Percentiles rank a stretch among this genome's conserved stretches.
phyloP scores from a whole-genome alignment of 371 early-diverging fungal species.

The Rhizomucor pusillus region DNA sequence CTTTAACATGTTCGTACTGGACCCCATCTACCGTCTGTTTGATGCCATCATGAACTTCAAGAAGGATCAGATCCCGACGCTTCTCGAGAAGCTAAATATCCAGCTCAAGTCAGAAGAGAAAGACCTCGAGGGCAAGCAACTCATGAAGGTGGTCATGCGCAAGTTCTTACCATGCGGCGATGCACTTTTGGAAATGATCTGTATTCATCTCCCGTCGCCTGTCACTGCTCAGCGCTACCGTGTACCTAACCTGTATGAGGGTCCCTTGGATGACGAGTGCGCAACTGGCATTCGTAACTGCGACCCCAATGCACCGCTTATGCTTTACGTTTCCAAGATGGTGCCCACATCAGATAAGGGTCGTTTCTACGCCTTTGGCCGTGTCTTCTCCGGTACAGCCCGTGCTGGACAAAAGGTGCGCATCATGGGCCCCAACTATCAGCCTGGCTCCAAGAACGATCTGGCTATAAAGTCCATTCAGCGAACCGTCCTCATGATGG shows the following conservation, averaged over 20 bases:
- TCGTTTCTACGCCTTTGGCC: slow-evolving; percentile 99
- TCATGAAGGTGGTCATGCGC: slow-evolving; percentile 97
- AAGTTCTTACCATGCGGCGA: slow-evolving; percentile 99
- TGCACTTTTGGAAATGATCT: slow-evolving; percentile 98
- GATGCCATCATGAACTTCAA: slow-evolving; percentile 94
- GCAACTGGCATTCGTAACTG: slow-evolving; percentile 86
- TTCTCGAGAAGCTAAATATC: slow-evolving; percentile 89
- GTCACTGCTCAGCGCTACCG: slow-evolving; percentile 93
- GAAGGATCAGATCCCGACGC: slow-evolving; percentile 76
- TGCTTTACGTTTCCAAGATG: slow-evolving; percentile 99
- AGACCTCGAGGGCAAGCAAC: slow-evolving; percentile 88
- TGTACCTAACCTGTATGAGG: slow-evolving; percentile 94
- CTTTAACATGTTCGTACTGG: slow-evolving; percentile 97
- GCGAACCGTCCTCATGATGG: slow-evolving; percentile 99
- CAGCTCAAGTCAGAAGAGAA: slow-evolving; percentile 79
- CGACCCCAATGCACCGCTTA: slow-evolving; percentile 94
- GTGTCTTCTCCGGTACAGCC: slow-evolving; percentile 99
- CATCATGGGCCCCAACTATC: slow-evolving; percentile 99
- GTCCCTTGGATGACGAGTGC: slow-evolving; percentile 95
- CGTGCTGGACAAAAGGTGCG: slow-evolving; percentile 98
- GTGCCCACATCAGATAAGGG: slow-evolving; percentile 99
- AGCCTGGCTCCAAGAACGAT: slow-evolving; percentile 91
- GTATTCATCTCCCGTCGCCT: slow-evolving; percentile 97
- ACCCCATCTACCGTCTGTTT: slow-evolving; percentile 98
- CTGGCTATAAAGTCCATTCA: slow-evolving; percentile 94